These are phyloP conservation scores for Salvia sclarea DNA, from an alignment of 305 asterid genomes.

Conservation along the genomic window DNA sequence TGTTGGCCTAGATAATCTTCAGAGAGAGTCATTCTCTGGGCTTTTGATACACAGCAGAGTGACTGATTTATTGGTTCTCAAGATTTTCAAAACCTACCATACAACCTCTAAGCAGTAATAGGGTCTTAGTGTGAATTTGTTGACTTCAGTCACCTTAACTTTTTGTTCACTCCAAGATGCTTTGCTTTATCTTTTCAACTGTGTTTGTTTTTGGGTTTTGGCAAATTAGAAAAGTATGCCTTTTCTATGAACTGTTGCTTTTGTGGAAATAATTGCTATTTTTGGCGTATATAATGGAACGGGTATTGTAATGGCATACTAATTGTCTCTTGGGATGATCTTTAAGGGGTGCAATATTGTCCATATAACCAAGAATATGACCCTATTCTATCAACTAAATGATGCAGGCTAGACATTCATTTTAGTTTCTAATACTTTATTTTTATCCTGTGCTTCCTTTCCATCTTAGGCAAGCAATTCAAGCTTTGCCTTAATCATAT, in stretches of 20 bases:
- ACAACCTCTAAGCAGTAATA: neutral
- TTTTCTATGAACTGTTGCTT: neutral
- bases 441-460: neutral
- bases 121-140: neutral
- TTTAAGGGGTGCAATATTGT: neutral
- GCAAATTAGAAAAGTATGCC: neutral
- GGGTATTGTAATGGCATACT: neutral
- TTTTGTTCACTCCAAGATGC: neutral
- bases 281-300: neutral
- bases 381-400: neutral
- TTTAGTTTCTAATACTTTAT: neutral
- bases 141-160: neutral
- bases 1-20: neutral
- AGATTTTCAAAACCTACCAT: neutral
- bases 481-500: neutral
- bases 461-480: slow-evolving; percentile 2
- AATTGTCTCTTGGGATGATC: slow-evolving; percentile 2
- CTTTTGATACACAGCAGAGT: neutral
- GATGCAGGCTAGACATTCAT: neutral
- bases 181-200: neutral
- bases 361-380: neutral
- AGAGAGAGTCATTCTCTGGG: neutral
- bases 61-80: slow-evolving; percentile 5
- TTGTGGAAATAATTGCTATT: neutral
- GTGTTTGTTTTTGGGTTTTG: neutral